Conservation (phyloP, 345 rosid genomes). For the Dimocarpus longan region DNA sequence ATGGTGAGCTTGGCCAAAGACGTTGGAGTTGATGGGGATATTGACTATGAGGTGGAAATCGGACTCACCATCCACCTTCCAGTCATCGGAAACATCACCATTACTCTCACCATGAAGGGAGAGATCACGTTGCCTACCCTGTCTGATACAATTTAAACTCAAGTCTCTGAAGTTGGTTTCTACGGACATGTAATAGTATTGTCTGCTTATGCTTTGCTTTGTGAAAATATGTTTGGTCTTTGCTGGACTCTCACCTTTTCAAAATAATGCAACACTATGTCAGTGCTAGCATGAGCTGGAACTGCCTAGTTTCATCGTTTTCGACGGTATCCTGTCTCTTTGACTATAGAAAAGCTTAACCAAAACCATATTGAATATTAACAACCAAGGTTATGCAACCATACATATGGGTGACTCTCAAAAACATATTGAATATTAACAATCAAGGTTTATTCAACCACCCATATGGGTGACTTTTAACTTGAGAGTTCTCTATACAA, state of each 20-base stretch:
- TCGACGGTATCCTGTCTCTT: too few relatives aligned
- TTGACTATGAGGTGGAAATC: conserved; percentile 69
- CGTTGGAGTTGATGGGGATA: conserved; percentile 75
- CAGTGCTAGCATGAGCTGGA: too few relatives aligned
- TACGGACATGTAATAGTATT: neutral
- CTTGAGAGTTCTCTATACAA: too few relatives aligned
- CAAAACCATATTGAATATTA: too few relatives aligned
- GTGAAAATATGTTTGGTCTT: neutral
- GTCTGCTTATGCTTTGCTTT: neutral
- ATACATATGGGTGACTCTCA: too few relatives aligned
- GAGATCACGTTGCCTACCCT: conserved; percentile 85
- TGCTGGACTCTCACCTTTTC: neutral
- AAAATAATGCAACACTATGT: neutral
- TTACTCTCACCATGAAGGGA: conserved; percentile 69
- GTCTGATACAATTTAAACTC: conserved; percentile 47
- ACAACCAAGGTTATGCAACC: too few relatives aligned
- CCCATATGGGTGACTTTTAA: too few relatives aligned
- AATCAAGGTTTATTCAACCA: too few relatives aligned
- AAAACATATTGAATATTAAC: too few relatives aligned
- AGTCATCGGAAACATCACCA: conserved; percentile 63
- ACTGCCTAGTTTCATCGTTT: too few relatives aligned
- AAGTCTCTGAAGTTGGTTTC: neutral
- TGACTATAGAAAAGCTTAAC: too few relatives aligned
- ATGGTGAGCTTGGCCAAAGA: conserved; percentile 67
- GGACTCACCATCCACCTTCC: conserved; percentile 78